A percentile compares a stretch with the other conserved stretches of the same genome.
phyloP scores from a whole-genome alignment of 2,329 filamentous ascomycete genomes.

The Aspergillus pseudoglaucus region DNA sequence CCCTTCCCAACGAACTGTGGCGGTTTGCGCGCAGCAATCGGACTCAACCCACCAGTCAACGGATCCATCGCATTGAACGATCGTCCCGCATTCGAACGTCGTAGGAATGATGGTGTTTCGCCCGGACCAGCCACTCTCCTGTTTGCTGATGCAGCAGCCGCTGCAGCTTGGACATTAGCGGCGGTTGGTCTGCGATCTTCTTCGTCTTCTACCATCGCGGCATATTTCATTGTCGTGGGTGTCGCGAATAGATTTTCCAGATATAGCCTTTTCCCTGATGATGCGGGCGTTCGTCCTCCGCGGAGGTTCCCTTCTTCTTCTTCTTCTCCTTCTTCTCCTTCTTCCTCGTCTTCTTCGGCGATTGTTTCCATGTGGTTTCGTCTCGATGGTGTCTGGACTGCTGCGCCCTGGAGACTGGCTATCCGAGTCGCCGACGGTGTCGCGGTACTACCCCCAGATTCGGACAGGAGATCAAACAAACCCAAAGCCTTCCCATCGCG shows the following conservation, averaged over 20 bases:
- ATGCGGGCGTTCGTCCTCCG: constrained; percentile 34
- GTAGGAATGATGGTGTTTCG: constrained; percentile 35
- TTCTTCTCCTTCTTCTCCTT: too few relatives aligned
- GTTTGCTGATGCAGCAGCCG: constrained; percentile 1
- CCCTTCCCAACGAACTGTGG: constrained; percentile 33
- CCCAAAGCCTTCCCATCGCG: constrained; percentile 44
- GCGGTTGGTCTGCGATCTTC: constrained; percentile 9
- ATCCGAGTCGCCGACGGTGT: constrained; percentile 26
- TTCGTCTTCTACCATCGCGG: constrained; percentile 31
- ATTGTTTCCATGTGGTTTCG: constrained; percentile 22
- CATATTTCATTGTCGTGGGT: constrained; percentile 39
- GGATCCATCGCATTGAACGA: constrained; percentile 5
- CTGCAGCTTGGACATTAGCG: neutral
- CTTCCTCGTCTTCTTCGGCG: constrained; percentile 22
- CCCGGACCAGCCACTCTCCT: constrained; percentile 3
- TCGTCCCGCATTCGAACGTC: constrained; percentile 30
- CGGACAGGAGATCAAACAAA: constrained; percentile 42
- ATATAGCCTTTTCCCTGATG: constrained; percentile 39
- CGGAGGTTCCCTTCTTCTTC: constrained; percentile 14
- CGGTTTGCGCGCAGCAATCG: constrained; percentile 31
- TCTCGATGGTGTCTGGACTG: constrained; percentile 33
- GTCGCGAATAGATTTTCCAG: constrained; percentile 42
- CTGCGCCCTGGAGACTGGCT: constrained; percentile 20
- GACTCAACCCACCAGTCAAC: constrained; percentile 24
- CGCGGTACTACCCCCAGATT: constrained; percentile 31